These are phyloP conservation scores for Candida gigantensis DNA, from an alignment of 1,139 yeast species.

Conservation along the genomic window DNA sequence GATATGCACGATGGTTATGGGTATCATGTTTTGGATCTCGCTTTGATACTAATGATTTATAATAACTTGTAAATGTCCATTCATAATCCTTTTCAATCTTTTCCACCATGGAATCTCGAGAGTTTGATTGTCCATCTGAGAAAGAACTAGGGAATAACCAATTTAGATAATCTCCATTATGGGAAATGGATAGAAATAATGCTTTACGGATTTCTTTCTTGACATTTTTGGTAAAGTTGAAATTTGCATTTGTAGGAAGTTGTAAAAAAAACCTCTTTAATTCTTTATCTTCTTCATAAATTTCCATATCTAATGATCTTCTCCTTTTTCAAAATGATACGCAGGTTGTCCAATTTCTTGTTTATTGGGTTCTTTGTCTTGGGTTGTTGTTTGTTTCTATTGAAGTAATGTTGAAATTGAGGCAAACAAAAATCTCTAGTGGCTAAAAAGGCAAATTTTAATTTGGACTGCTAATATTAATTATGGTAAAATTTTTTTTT, in stretches of 20 bases:
- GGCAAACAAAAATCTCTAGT: constrained; percentile 1
- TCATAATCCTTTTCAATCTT: constrained; percentile 36
- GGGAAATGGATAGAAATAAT: constrained; percentile 52
- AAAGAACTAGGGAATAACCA: constrained; percentile 50
- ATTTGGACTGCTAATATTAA: too few species aligned
- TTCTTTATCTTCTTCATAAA: constrained; percentile 6
- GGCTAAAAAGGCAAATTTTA: constrained; percentile 4
- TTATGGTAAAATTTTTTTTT: too few species aligned
- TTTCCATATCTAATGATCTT: constrained; percentile 5
- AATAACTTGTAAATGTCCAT: constrained; percentile 37
- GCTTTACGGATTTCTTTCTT: constrained; percentile 48
- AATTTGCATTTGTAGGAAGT: constrained; percentile 36
- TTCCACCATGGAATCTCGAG: constrained; percentile 15
- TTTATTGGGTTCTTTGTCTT: background rate
- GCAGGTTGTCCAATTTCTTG: background rate
- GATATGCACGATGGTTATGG: constrained; percentile 48
- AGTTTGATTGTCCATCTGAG: constrained; percentile 7
- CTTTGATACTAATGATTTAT: constrained; percentile 22
- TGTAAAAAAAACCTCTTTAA: constrained; percentile 31
- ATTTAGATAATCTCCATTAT: constrained; percentile 48
- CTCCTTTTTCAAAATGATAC: background rate
- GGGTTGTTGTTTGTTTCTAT: background rate
- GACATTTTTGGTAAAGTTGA: constrained; percentile 33
- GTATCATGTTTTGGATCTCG: constrained; percentile 24
- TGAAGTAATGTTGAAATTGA: background rate